These are phyloP conservation scores for Pseudogymnoascus sp. DNA, from an alignment of 2,329 filamentous ascomycete species.

Conservation along the genomic window DNA sequence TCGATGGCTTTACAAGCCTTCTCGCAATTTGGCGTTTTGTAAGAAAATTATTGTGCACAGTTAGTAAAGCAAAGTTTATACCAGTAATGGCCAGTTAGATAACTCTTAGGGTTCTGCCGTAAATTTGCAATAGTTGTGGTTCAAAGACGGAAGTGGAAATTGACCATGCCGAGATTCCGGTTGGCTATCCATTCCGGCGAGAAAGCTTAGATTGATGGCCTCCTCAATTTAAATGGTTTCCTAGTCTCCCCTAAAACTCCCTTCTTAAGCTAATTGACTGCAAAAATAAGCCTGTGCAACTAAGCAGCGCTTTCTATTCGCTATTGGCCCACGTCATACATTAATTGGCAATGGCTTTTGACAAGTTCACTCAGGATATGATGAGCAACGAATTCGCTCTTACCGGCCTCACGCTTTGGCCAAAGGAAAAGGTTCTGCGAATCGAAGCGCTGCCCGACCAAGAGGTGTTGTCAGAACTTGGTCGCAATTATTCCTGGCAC, in stretches of 20 bases:
- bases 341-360: neutral
- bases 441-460: constrained; percentile 13
- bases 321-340: neutral
- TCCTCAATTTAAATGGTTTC: neutral
- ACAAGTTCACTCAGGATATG: neutral
- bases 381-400: neutral
- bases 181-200: too few relatives aligned
- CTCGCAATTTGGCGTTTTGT: too few relatives aligned
- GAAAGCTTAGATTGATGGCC: too few relatives aligned
- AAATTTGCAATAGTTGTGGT: too few relatives aligned
- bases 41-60: too few relatives aligned
- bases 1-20: too few relatives aligned
- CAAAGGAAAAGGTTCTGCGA: constrained; percentile 11
- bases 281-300: neutral
- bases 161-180: too few relatives aligned
- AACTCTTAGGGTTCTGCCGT: too few relatives aligned
- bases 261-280: neutral
- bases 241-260: neutral
- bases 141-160: too few relatives aligned
- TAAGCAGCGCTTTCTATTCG: neutral
- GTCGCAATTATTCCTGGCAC: constrained; percentile 16
- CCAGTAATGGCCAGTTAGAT: too few relatives aligned
- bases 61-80: too few relatives aligned
- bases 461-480: constrained; percentile 14
- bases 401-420: neutral